phyloP scores from a whole-genome alignment of 495 filamentous ascomycete genomes.

The Amniculicola lignicola region DNA sequence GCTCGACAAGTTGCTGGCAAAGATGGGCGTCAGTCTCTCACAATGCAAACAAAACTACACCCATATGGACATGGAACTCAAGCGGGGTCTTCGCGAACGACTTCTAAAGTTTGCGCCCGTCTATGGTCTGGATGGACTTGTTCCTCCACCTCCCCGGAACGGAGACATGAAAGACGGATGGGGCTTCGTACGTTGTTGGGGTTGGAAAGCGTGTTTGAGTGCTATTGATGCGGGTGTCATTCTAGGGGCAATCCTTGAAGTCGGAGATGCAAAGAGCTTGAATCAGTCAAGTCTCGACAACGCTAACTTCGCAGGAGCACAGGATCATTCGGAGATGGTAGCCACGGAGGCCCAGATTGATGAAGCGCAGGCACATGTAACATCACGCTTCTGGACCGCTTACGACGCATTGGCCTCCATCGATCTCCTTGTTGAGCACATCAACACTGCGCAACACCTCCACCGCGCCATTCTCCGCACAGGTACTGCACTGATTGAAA shows the following conservation, averaged over 20 bases:
- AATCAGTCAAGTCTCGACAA: slow-evolving; percentile 23
- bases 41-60: slow-evolving; percentile 95
- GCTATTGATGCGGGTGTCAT: slow-evolving; percentile 90
- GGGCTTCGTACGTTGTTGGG: slow-evolving; percentile 97
- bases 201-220: slow-evolving; percentile 90
- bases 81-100: slow-evolving; percentile 79
- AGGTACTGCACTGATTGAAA: slow-evolving; percentile 83
- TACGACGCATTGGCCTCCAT: slow-evolving; percentile 78
- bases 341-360: neutral
- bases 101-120: slow-evolving; percentile 83
- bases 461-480: slow-evolving; percentile 92
- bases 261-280: slow-evolving; percentile 54
- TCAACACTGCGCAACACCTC: slow-evolving; percentile 82
- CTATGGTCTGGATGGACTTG: slow-evolving; percentile 89
- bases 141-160: slow-evolving; percentile 60
- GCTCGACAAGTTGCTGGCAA: slow-evolving; percentile 92
- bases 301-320: slow-evolving; percentile 18
- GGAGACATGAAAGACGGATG: slow-evolving; percentile 74
- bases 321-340: slow-evolving; percentile 19
- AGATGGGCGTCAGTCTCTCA: slow-evolving; percentile 92
- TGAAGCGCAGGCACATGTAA: slow-evolving; percentile 60
- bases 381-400: slow-evolving; percentile 79
- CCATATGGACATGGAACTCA: slow-evolving; percentile 98
- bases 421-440: slow-evolving; percentile 68
- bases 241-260: slow-evolving; percentile 85